Base-by-base conservation (phyloP, 2,329 filamentous ascomycete species). In the Xylariaceae sp. region DNA sequence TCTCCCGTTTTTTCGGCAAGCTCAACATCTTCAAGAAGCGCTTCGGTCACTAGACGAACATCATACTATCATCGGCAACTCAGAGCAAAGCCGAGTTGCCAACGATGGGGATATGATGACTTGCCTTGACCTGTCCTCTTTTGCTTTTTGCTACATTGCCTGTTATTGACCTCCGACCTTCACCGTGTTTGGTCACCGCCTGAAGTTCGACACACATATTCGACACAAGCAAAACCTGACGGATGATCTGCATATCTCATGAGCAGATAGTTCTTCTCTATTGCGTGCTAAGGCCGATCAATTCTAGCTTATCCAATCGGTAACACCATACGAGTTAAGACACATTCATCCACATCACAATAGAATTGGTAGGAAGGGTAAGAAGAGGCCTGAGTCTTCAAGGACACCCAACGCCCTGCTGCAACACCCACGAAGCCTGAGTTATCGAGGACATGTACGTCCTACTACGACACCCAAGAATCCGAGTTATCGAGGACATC, bases 21-120 rank as follows among this genome's bases (percentile, higher is more conserved):
- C 12, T 54, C 30, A 51, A 41, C 42, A 26, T 57, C 27, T 55
- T 60, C 41, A 55, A 53, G 50, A 57, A 44, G 35, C 19, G 31
- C 9, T 19, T 2, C 0, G 9, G 27, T 41, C 45, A 39, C n/a
- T 53, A 53, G 53, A 34, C 6, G 29, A 49, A 1, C 4, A 37
- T 9, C 29, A 39, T 47, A 19, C 19, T 29, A 11, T 37, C 35
- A 12, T 26, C 29, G 9, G 11, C 46, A 31, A 45, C 4, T 2
- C 51, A 19, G 19, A 19, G 19, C 19, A 19, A 19, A 19, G 1
- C 19, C 19, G 19, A 19, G 19, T 19, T 19, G 19, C 1, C 19
- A 1, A 19, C 19, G 19, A 9, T 32, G 6, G 2, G 29, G 35
- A 12, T 29, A 6, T n/a, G 11, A 26, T 12, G 19, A 19, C 19